A percentile compares a stretch with the other conserved stretches of the same genome.
Conservation (phyloP, 2,329 filamentous ascomycete genomes). For the Cadophora luteo-olivacea region DNA sequence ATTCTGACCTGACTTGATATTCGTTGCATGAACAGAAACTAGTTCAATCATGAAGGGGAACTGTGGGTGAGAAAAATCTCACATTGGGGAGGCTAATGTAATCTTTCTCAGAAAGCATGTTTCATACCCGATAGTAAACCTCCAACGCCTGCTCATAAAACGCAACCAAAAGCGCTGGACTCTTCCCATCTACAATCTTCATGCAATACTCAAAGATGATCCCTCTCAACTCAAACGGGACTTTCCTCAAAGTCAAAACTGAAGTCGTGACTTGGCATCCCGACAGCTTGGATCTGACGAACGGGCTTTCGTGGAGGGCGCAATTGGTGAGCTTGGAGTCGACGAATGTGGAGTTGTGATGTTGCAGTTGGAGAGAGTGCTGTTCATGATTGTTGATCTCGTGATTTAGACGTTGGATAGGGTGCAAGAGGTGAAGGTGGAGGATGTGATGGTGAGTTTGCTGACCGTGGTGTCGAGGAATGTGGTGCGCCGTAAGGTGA, state of each 20-base stretch:
- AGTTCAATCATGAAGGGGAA: no score
- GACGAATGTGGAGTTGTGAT: not conserved
- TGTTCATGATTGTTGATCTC: not conserved
- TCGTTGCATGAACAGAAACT: no score
- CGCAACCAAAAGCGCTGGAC: conserved; percentile 1
- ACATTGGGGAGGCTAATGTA: no score
- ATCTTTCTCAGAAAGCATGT: no score
- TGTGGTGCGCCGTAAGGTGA: not conserved
- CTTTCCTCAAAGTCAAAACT: not conserved
- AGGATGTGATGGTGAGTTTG: not conserved
- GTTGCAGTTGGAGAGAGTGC: not conserved
- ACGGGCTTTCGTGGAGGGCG: not conserved
- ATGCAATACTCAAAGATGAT: not conserved
- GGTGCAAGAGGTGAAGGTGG: not conserved
- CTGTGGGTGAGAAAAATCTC: no score
- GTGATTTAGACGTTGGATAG: not conserved
- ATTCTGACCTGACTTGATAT: no score
- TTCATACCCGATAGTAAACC: not conserved
- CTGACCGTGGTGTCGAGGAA: not conserved
- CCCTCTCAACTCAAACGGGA: not conserved
- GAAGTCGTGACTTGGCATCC: not conserved
- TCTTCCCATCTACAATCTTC: not conserved
- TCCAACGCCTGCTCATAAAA: conserved; percentile 11
- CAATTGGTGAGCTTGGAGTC: conserved; percentile 13
- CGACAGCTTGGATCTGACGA: conserved; percentile 7